These are phyloP conservation scores for Moringa oleifera DNA, from an alignment of 345 rosid genomes.

Conservation along the genomic window DNA sequence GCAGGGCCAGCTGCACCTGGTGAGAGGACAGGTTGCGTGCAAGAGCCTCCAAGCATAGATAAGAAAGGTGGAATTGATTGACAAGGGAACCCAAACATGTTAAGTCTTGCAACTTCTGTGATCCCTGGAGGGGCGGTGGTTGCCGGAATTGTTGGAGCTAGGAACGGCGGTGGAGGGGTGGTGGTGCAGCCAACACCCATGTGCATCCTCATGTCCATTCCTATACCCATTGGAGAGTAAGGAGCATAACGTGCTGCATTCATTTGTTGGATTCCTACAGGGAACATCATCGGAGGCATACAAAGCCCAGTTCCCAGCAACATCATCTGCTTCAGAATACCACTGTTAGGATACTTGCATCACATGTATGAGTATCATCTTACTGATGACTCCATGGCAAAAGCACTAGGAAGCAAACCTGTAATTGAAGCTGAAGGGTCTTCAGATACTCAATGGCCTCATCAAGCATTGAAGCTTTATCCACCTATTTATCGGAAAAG, in stretches of 20 bases:
- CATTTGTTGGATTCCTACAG: slow-evolving; percentile 28
- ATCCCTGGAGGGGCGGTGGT: slow-evolving; percentile 17
- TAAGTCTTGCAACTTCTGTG: slow-evolving; percentile 13
- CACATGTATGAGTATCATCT: neutral
- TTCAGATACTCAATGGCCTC: slow-evolving; percentile 61
- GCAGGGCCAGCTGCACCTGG: slow-evolving; percentile 4
- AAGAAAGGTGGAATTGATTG: slow-evolving; percentile 24
- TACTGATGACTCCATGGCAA: neutral
- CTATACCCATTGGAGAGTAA: slow-evolving; percentile 20
- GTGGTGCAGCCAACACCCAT: slow-evolving; percentile 25
- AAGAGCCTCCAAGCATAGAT: slow-evolving; percentile 16
- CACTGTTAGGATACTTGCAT: slow-evolving; percentile 3
- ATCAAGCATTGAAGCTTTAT: slow-evolving; percentile 63
- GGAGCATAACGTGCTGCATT: slow-evolving; percentile 25
- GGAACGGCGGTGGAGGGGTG: slow-evolving; percentile 23
- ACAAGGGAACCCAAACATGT: slow-evolving; percentile 24
- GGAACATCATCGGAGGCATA: slow-evolving; percentile 39
- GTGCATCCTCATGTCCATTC: slow-evolving; percentile 32
- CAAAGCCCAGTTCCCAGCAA: slow-evolving; percentile 37
- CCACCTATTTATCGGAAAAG: slow-evolving; percentile 30
- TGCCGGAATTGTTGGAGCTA: slow-evolving; percentile 19
- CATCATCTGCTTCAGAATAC: slow-evolving; percentile 43
- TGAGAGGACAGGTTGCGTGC: slow-evolving; percentile 13
- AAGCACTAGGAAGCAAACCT: slow-evolving; percentile 28
- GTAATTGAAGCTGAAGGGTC: slow-evolving; percentile 68